Evolutionary conservation across 495 filamentous ascomycete genomes (phyloP).

Genomic region (Hyaloscypha bicolor): DNA sequence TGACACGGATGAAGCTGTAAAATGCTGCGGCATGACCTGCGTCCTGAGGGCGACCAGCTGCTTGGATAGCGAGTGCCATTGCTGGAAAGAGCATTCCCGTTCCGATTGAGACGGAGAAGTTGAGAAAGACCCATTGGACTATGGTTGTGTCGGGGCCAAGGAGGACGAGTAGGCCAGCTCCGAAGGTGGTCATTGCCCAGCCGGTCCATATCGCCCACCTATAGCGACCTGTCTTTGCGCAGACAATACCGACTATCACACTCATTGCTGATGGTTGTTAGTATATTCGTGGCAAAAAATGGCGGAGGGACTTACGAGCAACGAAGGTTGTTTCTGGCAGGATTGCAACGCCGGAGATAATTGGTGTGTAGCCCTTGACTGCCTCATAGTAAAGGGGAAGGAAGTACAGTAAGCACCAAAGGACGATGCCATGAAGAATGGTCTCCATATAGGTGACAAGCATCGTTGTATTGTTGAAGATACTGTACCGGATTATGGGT

Average conservation of each 20-base stretch:
- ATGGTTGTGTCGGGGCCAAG: constrained; percentile 49
- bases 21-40: constrained; percentile 60
- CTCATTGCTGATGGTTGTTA: constrained; percentile 40
- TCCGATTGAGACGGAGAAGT: constrained; percentile 53
- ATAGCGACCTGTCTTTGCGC: constrained; percentile 46
- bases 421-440: constrained; percentile 52
- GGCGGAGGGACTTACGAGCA: constrained; percentile 22
- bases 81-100: constrained; percentile 56
- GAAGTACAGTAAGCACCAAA: constrained; percentile 63
- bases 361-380: constrained; percentile 58
- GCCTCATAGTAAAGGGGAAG: constrained; percentile 69
- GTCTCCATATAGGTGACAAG: constrained; percentile 43
- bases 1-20: constrained; percentile 59
- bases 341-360: constrained; percentile 61
- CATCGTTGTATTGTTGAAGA: constrained; percentile 48
- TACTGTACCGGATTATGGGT: constrained; percentile 47
- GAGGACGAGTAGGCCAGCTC: constrained; percentile 53
- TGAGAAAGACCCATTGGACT: constrained; percentile 53
- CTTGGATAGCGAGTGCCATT: constrained; percentile 53
- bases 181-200: constrained; percentile 51
- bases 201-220: constrained; percentile 58
- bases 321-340: constrained; percentile 56
- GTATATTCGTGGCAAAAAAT: constrained; percentile 36
- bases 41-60: constrained; percentile 44
- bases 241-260: constrained; percentile 51